phyloP scores from a whole-genome alignment of 805 yeast genomes.

The Candida morakotiae region DNA sequence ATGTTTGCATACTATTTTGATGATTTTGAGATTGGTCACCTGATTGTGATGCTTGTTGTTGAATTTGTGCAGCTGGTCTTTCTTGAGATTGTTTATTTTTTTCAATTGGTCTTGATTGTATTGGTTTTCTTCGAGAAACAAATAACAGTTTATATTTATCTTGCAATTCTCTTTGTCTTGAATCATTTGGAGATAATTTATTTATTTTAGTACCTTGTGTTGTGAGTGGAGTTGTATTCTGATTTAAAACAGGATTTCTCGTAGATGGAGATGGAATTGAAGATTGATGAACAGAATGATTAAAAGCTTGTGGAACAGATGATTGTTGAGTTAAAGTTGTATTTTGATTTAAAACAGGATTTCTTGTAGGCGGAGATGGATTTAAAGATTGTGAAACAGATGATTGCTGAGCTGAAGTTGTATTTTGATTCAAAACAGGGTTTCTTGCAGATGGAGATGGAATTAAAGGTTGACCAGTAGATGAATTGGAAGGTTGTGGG shows the following conservation, averaged over 20 bases:
- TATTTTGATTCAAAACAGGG: too few species aligned
- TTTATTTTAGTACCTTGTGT: not conserved
- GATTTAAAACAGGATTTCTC: not conserved
- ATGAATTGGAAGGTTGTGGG: too few species aligned
- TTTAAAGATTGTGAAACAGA: too few species aligned
- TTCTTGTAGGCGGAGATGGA: too few species aligned
- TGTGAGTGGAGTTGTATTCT: not conserved
- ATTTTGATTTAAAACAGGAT: too few species aligned
- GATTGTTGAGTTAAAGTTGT: too few species aligned
- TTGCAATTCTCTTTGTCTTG: slow-evolving; percentile 4
- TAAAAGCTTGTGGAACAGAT: too few species aligned
- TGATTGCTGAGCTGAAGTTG: too few species aligned
- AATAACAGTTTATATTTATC: not conserved
- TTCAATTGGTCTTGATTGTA: not conserved
- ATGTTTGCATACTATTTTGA: not conserved
- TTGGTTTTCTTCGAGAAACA: not conserved
- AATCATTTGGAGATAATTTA: not conserved
- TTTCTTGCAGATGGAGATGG: too few species aligned
- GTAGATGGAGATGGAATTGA: too few species aligned
- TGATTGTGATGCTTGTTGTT: not conserved
- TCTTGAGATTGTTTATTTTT: not conserved
- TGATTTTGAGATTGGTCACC: not conserved
- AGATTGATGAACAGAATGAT: too few species aligned
- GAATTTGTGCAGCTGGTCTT: not conserved
- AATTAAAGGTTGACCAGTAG: too few species aligned